These are phyloP conservation scores for Beauveria brongniartii DNA, from an alignment of 2,329 filamentous ascomycete species.

Conservation along the genomic window DNA sequence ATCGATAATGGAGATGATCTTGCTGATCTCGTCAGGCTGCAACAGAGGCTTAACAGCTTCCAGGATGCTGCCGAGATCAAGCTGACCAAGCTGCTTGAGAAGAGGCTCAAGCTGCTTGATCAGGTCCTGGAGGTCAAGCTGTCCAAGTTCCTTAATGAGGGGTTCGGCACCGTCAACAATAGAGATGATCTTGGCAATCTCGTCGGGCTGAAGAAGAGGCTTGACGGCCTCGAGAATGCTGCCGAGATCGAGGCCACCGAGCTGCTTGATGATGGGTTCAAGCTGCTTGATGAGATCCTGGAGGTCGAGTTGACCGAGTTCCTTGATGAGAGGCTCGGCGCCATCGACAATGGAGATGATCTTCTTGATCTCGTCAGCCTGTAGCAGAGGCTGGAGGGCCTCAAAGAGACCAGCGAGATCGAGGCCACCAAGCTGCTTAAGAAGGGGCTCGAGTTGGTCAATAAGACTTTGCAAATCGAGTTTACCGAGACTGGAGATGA, in stretches of 20 bases:
- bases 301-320: slow-evolving; percentile 22
- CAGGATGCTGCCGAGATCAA: slow-evolving; percentile 12
- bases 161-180: slow-evolving; percentile 23
- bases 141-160: slow-evolving; percentile 21
- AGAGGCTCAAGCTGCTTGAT: slow-evolving; percentile 15
- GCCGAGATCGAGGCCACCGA: slow-evolving; percentile 11
- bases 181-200: slow-evolving; percentile 19
- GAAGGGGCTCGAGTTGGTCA: slow-evolving; percentile 18
- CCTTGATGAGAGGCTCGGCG: slow-evolving; percentile 22
- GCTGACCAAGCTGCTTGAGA: slow-evolving; percentile 10
- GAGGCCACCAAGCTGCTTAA: slow-evolving; percentile 20
- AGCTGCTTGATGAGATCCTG: slow-evolving; percentile 17
- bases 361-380: slow-evolving; percentile 20
- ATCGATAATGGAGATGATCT: slow-evolving; percentile 19
- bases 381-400: slow-evolving; percentile 21
- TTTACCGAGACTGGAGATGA: slow-evolving; percentile 21
- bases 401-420: slow-evolving; percentile 25
- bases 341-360: slow-evolving; percentile 20
- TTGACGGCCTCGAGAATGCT: slow-evolving; percentile 12
- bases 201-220: slow-evolving; percentile 19
- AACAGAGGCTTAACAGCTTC: slow-evolving; percentile 17
- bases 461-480: slow-evolving; percentile 28
- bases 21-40: slow-evolving; percentile 17
- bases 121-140: slow-evolving; percentile 21
- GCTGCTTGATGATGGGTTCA: slow-evolving; percentile 13